Evolutionary conservation across 345 rosid species (phyloP).

Genomic region (Citrus mangshanensis): DNA sequence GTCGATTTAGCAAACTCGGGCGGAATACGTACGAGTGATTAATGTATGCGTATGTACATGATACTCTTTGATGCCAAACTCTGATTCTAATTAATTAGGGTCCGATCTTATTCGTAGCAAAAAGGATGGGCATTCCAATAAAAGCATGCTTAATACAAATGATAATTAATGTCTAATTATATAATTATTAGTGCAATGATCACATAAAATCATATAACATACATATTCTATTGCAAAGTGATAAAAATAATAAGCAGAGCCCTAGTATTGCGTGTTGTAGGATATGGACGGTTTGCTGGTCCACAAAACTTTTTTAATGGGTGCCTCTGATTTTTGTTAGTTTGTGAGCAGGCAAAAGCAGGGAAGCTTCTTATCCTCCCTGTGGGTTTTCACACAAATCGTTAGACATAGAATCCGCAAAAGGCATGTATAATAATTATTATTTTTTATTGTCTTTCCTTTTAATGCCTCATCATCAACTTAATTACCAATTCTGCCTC

Average conservation of each 20-base stretch:
- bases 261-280: conserved; percentile 36
- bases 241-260: conserved; percentile 2
- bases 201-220: background rate
- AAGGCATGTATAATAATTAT: conserved; percentile 15
- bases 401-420: conserved; percentile 47
- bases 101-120: background rate
- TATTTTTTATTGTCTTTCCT: background rate
- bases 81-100: background rate
- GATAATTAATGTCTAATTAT: background rate
- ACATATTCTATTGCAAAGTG: background rate
- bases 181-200: background rate
- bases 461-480: background rate
- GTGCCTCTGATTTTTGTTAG: conserved; percentile 31
- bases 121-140: conserved; percentile 9
- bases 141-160: background rate
- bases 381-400: conserved; percentile 45
- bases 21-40: too few relatives aligned
- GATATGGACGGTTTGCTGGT: conserved; percentile 35
- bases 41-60: background rate
- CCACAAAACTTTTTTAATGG: conserved; percentile 28
- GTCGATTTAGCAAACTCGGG: background rate
- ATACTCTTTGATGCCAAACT: background rate
- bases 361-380: conserved; percentile 52
- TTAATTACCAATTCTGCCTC: conserved; percentile 12
- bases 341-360: conserved; percentile 52